Evolutionary conservation across 2,329 filamentous ascomycete genomes (phyloP).

Genomic region (Sclerotinia borealis): DNA sequence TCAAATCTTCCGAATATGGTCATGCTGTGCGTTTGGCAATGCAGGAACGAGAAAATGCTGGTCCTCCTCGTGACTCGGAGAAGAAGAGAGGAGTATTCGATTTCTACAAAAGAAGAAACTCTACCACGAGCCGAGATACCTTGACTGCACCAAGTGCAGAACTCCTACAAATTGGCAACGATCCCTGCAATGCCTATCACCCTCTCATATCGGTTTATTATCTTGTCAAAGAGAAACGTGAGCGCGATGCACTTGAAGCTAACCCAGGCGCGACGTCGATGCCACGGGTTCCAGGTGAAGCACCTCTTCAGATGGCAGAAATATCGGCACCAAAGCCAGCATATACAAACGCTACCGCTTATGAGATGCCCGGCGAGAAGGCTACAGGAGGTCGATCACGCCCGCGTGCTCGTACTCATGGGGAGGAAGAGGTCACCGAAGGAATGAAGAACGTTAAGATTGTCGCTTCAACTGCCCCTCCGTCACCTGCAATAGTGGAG

Average conservation of each 20-base stretch:
- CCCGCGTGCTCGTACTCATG: conserved; percentile 84
- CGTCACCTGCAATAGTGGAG: conserved; percentile 45
- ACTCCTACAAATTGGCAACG: conserved; percentile 71
- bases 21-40: conserved; percentile 67
- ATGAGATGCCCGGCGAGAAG: conserved; percentile 85
- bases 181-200: conserved; percentile 89
- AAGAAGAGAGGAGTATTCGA: conserved; percentile 84
- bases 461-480: conserved; percentile 40
- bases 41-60: conserved; percentile 57
- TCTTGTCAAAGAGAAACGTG: conserved; percentile 89
- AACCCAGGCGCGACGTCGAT: conserved; percentile 55
- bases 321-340: conserved; percentile 77
- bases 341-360: conserved; percentile 77
- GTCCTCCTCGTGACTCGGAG: conserved; percentile 54
- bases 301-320: conserved; percentile 58
- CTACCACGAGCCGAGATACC: conserved; percentile 81
- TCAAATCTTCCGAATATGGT: conserved; percentile 93
- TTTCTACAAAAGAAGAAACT: conserved; percentile 94
- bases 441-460: conserved; percentile 60
- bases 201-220: conserved; percentile 93
- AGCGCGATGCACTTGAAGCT: conserved; percentile 58
- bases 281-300: conserved; percentile 49
- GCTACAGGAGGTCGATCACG: conserved; percentile 77
- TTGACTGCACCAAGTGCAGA: conserved; percentile 79
- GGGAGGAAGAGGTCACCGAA: conserved; percentile 83